Conservation (phyloP, 2,329 filamentous ascomycete species). For the Fragosphaeria purpurea region DNA sequence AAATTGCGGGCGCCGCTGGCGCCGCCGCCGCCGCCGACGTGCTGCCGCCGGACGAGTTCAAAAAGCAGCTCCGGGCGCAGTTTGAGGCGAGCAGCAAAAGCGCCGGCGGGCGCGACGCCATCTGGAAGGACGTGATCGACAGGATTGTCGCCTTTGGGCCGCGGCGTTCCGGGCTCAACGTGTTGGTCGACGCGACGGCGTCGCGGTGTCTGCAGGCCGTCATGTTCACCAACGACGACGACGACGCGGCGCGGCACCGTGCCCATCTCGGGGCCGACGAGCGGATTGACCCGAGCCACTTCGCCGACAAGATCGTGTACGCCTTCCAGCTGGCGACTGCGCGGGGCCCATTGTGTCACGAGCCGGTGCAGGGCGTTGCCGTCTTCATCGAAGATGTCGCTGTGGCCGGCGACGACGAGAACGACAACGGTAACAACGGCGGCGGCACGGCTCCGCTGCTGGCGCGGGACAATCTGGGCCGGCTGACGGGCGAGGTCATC, state of each 20-base stretch:
- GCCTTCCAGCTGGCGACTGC: constrained; percentile 87
- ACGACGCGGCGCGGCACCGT: constrained; percentile 5
- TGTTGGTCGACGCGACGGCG: constrained; percentile 75
- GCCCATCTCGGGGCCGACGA: constrained; percentile 32
- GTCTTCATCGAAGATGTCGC: constrained; percentile 77
- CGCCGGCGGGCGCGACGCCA: constrained; percentile 37
- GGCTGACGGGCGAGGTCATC: constrained; percentile 87
- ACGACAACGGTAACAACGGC: constrained; percentile 10
- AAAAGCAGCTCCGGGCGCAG: constrained; percentile 54
- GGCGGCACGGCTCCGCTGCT: constrained; percentile 19
- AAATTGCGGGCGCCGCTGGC: too few relatives aligned
- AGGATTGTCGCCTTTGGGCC: constrained; percentile 88
- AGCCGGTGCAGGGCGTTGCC: constrained; percentile 87
- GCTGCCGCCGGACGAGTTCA: constrained; percentile 68
- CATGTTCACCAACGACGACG: constrained; percentile 33
- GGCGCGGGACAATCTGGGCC: constrained; percentile 54
- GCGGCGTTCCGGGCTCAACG: constrained; percentile 71
- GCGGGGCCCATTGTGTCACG: constrained; percentile 83
- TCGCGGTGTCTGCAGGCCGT: constrained; percentile 63
- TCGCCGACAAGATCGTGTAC: constrained; percentile 84
- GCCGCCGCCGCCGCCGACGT: constrained; percentile 49
- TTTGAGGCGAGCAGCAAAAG: constrained; percentile 51
- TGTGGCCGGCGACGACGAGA: constrained; percentile 45
- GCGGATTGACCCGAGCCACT: constrained; percentile 51
- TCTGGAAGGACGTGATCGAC: constrained; percentile 66